phyloP scores from a whole-genome alignment of 768 basidiomycete species.

The Tylopilus rubrobrunneus region DNA sequence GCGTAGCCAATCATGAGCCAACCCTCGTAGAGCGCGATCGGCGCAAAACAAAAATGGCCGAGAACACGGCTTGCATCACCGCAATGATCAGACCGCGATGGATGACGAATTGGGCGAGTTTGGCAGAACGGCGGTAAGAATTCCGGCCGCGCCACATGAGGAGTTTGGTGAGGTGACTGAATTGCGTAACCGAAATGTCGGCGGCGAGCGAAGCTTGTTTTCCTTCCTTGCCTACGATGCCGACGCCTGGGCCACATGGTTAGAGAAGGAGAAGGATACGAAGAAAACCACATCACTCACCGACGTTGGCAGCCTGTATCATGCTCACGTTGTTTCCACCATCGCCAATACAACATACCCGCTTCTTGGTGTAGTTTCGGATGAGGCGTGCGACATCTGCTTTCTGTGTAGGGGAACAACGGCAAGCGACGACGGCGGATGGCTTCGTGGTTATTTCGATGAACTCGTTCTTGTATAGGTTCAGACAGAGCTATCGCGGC shows the following conservation, averaged over 20 bases:
- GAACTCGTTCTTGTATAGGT: conserved; percentile 89
- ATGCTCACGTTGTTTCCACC: conserved; percentile 99
- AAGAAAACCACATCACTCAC: conserved; percentile 52
- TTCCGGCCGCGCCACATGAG: conserved; percentile 99
- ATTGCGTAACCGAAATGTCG: conserved; percentile 97
- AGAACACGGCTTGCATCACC: conserved; percentile 96
- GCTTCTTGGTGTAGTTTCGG: conserved; percentile 83
- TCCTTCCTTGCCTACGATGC: conserved; percentile 98
- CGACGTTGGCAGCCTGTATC: conserved; percentile 99
- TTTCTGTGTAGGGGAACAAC: conserved; percentile 98
- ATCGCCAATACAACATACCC: conserved; percentile 98
- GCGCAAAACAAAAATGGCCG: conserved; percentile 91
- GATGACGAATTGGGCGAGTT: conserved; percentile 97
- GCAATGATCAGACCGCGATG: conserved; percentile 96
- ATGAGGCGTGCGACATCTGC: conserved; percentile 96
- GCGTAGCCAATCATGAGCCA: conserved; percentile 98
- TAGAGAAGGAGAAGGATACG: too few species aligned
- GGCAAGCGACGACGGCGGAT: conserved; percentile 94
- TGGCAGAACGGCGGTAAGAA: conserved; percentile 96
- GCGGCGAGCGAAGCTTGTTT: conserved; percentile 99
- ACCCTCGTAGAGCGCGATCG: conserved; percentile 96
- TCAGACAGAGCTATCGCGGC: conserved; percentile 71
- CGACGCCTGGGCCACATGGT: conserved; percentile 62
- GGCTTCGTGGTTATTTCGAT: conserved; percentile 95
- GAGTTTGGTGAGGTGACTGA: conserved; percentile 92